Base-by-base conservation (phyloP, 129 eudicot species). In the Artemisia annua region DNA sequence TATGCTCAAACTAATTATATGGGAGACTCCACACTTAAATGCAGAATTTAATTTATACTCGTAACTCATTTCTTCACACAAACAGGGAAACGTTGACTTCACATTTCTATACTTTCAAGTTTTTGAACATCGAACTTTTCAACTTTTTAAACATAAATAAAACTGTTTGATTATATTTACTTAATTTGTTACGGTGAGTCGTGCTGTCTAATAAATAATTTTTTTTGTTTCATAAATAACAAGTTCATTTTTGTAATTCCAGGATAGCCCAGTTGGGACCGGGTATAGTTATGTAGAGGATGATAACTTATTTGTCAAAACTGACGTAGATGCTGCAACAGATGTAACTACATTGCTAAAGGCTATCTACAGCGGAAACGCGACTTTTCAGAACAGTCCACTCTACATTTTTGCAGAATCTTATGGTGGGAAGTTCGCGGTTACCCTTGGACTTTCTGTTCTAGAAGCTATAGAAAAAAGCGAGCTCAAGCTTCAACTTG, bases 251-350 rank as follows among this genome's bases (percentile, higher is more conserved):
- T 44, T 50, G 32, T 64, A 69, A 79, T 32, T 63, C 2, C 66
- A 92, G 98, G 98, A 92, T 85, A 87, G 89, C 85, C 96, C 98
- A 63, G 98, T 92, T 61, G 98, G 98, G 69, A 92, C 95, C 9
- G 96, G 96, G 62, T 92, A 73, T 73, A 92, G 98, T 79, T 92
- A 62, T 82, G 98, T 89, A 30, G 96, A 92, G 76, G 95, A 92
- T 17, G 48, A 61, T 35, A 51, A 67, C 10, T 48, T 83, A 62
- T 28, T 85, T 46, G 98, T 87, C 77, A 89, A 85, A 83, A 92
- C 89, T 9, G 98, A 92, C 80, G 86, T 77, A 55, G 96, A 92
- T 62, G 89, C 87, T 66, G 98, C 96, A 56, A 75, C 78, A 18
- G 98, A 92, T 79, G 71, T 89, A 30, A 92, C 96, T 2, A 84